phyloP scores from a whole-genome alignment of 1,139 yeast species.

The Lodderomyces margitis region DNA sequence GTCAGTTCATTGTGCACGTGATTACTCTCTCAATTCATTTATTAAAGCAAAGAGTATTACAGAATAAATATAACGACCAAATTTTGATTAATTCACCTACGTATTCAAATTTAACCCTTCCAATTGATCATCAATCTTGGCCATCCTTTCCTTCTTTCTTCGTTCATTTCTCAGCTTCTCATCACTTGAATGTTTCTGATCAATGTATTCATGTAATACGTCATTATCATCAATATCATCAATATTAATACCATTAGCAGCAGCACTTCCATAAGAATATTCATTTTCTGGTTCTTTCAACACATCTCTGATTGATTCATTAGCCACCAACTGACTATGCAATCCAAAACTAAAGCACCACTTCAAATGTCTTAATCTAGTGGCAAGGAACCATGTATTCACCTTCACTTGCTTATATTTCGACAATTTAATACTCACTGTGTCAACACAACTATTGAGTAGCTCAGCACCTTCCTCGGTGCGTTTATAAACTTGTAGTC shows the following conservation, averaged over 20 bases:
- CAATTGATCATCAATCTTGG: slow-evolving; percentile 31
- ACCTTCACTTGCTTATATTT: slow-evolving; percentile 58
- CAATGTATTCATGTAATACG: slow-evolving; percentile 16
- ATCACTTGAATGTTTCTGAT: slow-evolving; percentile 19
- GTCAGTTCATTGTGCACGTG: too few relatives aligned
- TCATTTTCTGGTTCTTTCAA: slow-evolving; percentile 41
- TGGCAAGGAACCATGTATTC: slow-evolving; percentile 63
- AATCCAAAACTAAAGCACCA: slow-evolving; percentile 75
- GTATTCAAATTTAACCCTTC: slow-evolving; percentile 20
- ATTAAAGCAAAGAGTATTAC: too few relatives aligned
- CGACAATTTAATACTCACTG: slow-evolving; percentile 53
- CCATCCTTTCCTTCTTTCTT: slow-evolving; percentile 35
- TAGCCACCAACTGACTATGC: slow-evolving; percentile 58
- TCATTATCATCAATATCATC: slow-evolving; percentile 15
- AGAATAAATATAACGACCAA: too few relatives aligned
- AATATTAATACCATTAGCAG: slow-evolving; percentile 13
- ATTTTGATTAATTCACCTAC: too few relatives aligned
- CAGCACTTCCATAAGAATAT: slow-evolving; percentile 28
- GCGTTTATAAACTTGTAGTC: slow-evolving; percentile 38
- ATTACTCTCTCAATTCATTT: too few relatives aligned
- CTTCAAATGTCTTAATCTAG: slow-evolving; percentile 59
- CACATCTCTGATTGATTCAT: slow-evolving; percentile 43
- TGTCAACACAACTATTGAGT: slow-evolving; percentile 30
- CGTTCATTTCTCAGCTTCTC: slow-evolving; percentile 34
- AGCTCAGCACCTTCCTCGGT: slow-evolving; percentile 44